Base-by-base conservation (phyloP, 2,329 filamentous ascomycete species). In the Malbranchea cinnamomea region DNA sequence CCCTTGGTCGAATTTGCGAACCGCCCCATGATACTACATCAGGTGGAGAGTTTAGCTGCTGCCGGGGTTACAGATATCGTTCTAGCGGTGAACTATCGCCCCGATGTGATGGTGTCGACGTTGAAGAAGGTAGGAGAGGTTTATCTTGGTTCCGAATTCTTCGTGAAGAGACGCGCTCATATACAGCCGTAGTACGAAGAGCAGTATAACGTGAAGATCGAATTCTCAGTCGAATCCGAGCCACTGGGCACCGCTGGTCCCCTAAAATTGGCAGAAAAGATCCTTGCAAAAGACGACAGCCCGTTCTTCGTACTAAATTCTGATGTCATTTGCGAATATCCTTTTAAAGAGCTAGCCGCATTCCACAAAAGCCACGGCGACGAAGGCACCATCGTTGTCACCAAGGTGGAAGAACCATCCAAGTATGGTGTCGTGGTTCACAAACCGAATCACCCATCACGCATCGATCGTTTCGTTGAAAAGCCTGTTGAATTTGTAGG, bases 261-360 rank as follows among this genome's bases (percentile, higher is more conserved):
- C 39, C 67, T 98, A 44, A 98, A 95, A 67, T 74, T 98, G 39
- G 87, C 87, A 36, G 87, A 94, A 63, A 72, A 78, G 52, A 84
- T 87, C 46, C 71, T 98, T 32, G 79, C 71, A 53, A 95, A 95
- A 65, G 85, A 94, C 54, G 81, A 94, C 56, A 67, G 72, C 14
- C 89, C 89, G 32, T 95, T 95, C 67, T 95, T 98, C 59, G 89
- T 98, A 32, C 76, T 98, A 47, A 98, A 98, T 70, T 91, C 84
- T 31, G 87, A 98, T 52, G 77, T 98, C 50, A 95, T 92, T 56
- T 98, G 87, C 72, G 85, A 95, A 46, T 95, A 87, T 58, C 89
- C 87, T 33, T 94, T 98, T 67, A 67, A 81, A 55, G 69, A 92
- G 47, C 73, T 95, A 30, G 80, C 80, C 37, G 74, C 75, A 12